phyloP scores from a whole-genome alignment of 441 rosid species.

The Aquilaria agallochum region DNA sequence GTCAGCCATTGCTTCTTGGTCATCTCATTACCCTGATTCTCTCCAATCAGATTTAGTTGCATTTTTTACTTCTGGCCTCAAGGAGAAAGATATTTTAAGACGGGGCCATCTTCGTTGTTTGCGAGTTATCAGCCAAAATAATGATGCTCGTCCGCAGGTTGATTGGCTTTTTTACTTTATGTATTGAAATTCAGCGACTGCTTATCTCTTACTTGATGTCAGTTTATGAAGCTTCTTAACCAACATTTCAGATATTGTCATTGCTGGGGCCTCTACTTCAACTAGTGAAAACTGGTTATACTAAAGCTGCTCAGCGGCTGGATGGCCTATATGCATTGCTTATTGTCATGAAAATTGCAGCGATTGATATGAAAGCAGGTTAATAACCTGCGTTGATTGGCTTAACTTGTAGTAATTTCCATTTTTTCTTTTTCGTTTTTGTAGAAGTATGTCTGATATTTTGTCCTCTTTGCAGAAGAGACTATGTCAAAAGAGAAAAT shows the following conservation, averaged over 20 bases:
- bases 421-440: not conserved
- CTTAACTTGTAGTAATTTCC: conserved; percentile 10
- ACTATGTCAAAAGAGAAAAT: conserved; percentile 83
- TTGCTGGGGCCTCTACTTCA: conserved; percentile 86
- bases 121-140: conserved; percentile 56
- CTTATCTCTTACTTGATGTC: conserved; percentile 12
- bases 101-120: conserved; percentile 93
- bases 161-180: conserved; percentile 8
- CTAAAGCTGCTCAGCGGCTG: conserved; percentile 89
- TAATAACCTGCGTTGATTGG: conserved; percentile 2
- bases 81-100: conserved; percentile 92
- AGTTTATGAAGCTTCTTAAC: conserved; percentile 12
- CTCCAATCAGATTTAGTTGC: conserved; percentile 69
- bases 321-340: conserved; percentile 94
- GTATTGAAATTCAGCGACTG: conserved; percentile 8
- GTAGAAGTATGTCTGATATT: not conserved
- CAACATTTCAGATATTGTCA: conserved; percentile 61
- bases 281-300: conserved; percentile 89
- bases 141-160: conserved; percentile 73
- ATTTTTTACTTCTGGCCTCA: conserved; percentile 76
- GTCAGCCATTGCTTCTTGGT: conserved; percentile 81
- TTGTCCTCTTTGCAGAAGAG: conserved; percentile 61
- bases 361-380: conserved; percentile 96
- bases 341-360: conserved; percentile 78
- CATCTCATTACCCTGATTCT: conserved; percentile 59